Base-by-base conservation (phyloP, 2,329 filamentous ascomycete species). In the Aspergillus transmontanensis region DNA sequence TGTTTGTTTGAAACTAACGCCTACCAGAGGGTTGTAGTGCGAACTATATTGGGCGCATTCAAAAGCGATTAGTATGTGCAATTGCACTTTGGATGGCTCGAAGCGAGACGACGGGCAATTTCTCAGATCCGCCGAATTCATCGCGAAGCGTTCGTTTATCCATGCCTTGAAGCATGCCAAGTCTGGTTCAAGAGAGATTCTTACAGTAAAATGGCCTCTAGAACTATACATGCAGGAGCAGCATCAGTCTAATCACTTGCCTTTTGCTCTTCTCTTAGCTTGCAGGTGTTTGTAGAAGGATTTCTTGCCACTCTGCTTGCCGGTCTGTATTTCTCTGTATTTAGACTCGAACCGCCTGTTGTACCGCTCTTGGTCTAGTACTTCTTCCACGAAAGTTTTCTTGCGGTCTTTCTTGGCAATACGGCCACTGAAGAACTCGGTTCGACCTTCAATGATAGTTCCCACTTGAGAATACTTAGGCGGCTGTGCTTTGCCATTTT, bases 401-500 rank as follows among this genome's bases (percentile, higher is more conserved):
- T 96, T 96, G 69, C 92, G 87, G 70, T 98, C 92, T 79, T 92
- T 96, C 77, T 93, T 94, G 61, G 89, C 88, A 65, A 98, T 84
- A 61, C 94, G 88, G 23, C 88, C 86, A 73, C 86, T 94, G 82
- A 89, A 93, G 80, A 90, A 97, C 73, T 98, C 94, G 1, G 93
- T 94, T 1, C 93, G 89, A 1, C 94, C 94, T 72, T 96, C 90
- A 61, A 97, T 86, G 64, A 99, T 87, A 6, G 92, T 94, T 62
- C 94, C 95, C 32, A 97, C 87, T 72, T 96, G 92, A 23, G 91
- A 96, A 75, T 91, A 98, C 65, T 93, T 88, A 1, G 95, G 95
- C 1, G 90, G 80, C 64, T 87, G 83, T 63, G 86, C 84, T 74
- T 90, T 93, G 60, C 87, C 85, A 57, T 82, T 86, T 58, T 94